Conservation (phyloP, 78 protist genomes). For the Dictyostelium discoideum region dicty_2.7 NC_007091.3:2385501-2386000, state of each 20-base stretch:
- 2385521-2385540: constrained; percentile 10
- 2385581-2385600: not conserved
- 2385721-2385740: constrained; percentile 7
- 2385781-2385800: not conserved
- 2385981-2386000: not conserved
- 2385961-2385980: constrained; percentile 61
- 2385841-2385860: too few relatives aligned
- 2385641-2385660: constrained; percentile 5
- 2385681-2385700: constrained; percentile 44
- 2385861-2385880: constrained; percentile 5
- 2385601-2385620: not conserved
- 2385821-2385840: too few relatives aligned
- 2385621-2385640: not conserved
- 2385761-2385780: not conserved
- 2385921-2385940: constrained; percentile 19
- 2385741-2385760: constrained; percentile 18
- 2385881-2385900: constrained; percentile 16
- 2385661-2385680: not conserved
- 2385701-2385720: not conserved
- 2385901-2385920: not conserved
- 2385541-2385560: not conserved
- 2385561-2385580: not conserved
- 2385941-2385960: not conserved
- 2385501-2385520: not conserved
- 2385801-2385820: too few relatives aligned